A percentile compares a stretch with the other conserved stretches of the same genome.
Conservation (phyloP, 2,329 filamentous ascomycete species). For the Cryphonectria carpinicola region DNA sequence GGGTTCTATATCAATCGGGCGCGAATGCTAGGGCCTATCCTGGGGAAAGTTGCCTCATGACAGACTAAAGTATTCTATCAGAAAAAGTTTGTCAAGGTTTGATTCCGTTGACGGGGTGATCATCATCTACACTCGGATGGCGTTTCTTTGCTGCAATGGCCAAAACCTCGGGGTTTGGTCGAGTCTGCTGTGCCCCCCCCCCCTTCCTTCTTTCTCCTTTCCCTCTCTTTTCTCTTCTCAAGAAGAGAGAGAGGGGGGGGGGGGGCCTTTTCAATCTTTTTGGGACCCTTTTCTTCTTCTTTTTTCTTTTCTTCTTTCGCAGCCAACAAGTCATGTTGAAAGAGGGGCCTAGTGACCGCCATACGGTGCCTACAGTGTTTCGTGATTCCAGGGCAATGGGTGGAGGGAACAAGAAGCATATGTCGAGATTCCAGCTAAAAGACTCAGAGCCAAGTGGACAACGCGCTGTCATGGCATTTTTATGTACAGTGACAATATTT, state of each 20-base stretch:
- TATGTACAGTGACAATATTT: not conserved
- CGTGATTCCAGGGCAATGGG: not conserved
- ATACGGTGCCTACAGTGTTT: not conserved
- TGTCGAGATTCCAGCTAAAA: not conserved
- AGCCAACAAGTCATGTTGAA: not conserved
- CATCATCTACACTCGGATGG: not conserved
- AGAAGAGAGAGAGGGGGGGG: too few species aligned
- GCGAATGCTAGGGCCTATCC: not conserved
- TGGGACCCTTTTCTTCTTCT: not conserved
- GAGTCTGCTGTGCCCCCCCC: not conserved
- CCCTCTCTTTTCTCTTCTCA: not conserved
- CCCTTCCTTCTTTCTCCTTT: not conserved
- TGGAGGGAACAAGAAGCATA: not conserved
- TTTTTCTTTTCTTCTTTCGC: not conserved
- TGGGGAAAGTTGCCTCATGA: not conserved
- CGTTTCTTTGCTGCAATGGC: not conserved
- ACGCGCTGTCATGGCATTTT: not conserved
- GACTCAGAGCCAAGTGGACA: not conserved
- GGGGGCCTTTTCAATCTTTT: too few species aligned
- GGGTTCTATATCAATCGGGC: not conserved
- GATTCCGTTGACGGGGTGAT: not conserved
- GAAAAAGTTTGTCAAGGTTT: not conserved
- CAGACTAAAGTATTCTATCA: not conserved
- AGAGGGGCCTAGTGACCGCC: not conserved
- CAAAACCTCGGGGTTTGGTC: not conserved